Evolutionary conservation across 2,329 filamentous ascomycete genomes (phyloP), one percentile per base, ranked within the genome.

Genomic region (Curvularia eragrostidis): DNA sequence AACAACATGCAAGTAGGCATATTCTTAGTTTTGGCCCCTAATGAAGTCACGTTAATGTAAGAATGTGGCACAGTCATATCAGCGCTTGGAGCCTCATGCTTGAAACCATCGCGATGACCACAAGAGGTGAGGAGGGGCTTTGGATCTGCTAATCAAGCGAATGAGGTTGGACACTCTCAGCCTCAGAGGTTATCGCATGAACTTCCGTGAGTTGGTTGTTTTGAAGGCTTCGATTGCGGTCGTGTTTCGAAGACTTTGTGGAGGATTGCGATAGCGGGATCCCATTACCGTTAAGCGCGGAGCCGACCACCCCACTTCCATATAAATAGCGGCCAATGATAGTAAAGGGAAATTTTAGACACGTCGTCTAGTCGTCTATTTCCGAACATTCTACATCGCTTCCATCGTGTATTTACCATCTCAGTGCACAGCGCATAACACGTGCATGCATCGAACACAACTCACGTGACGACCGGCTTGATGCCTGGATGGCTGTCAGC

Each of bases 1-100:
- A 63, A 59, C 43, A 47, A 47, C 58, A 69, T 69, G 64, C 65
- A 65, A 53, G 48, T 54, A 53, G 53, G 51, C 48, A 52, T 70
- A 72, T 68, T 59, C 59, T 66, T 72, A 69, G 68, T 38, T 52
- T 64, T 59, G 54, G 67, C 67, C 68, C 70, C 69, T 58, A 59
- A 52, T 60, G 58, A 62, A 56, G 63, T 61, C 57, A 62, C 56
- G 60, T 59, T 49, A 54, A 39, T 56, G 65, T 62, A 48, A 63
- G 61, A 56, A 54, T 69, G 66, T 53, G 68, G 68, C 70, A 66
- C 64, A 62, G 69, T 61, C 52, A 39, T 59, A 61, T 50, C 61
- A 61, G 68, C 66, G 68, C 62, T 63, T 63, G 59, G 53, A 67
- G 63, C 66, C 60, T 66, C 60, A 50, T 28, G 34, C 46, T 43